phyloP scores from a whole-genome alignment of 345 rosid genomes.

The Eutrema yunnanense region DNA sequence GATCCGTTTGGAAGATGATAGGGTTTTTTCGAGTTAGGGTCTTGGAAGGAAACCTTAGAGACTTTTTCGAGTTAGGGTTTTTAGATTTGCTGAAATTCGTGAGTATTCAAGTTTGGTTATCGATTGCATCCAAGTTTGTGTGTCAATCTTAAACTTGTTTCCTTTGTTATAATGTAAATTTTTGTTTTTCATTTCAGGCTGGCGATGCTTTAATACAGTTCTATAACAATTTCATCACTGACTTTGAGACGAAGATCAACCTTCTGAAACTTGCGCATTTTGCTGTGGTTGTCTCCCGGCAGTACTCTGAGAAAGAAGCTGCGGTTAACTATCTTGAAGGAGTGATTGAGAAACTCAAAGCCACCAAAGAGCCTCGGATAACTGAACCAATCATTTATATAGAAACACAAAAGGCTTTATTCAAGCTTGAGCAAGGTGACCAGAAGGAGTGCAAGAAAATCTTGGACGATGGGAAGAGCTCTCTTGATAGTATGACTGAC shows the following conservation, averaged over 20 bases:
- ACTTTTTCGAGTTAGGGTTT: background rate
- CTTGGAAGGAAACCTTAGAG: background rate
- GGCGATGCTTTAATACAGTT: conserved; percentile 91
- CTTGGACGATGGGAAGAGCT: conserved; percentile 83
- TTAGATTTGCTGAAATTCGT: background rate
- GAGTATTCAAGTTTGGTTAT: background rate
- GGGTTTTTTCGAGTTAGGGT: background rate
- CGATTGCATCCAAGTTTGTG: background rate
- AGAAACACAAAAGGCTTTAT: conserved; percentile 78
- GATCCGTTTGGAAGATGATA: background rate
- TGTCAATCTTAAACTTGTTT: background rate
- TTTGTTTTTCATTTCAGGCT: conserved; percentile 43
- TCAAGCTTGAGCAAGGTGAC: conserved; percentile 86
- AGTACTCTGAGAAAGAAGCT: conserved; percentile 90
- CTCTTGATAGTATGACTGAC: conserved; percentile 92
- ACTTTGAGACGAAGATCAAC: conserved; percentile 97
- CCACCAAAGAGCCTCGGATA: conserved; percentile 69
- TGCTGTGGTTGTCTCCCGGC: conserved; percentile 86
- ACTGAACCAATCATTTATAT: conserved; percentile 88
- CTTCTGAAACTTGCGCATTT: conserved; percentile 97
- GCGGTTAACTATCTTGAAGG: conserved; percentile 81
- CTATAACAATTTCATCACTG: conserved; percentile 87
- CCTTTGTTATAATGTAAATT: background rate
- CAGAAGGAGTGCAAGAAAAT: conserved; percentile 86
- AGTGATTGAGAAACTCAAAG: conserved; percentile 74